Evolutionary conservation across 306 rosid species (phyloP).

Genomic region (Castanea mollissima): DNA sequence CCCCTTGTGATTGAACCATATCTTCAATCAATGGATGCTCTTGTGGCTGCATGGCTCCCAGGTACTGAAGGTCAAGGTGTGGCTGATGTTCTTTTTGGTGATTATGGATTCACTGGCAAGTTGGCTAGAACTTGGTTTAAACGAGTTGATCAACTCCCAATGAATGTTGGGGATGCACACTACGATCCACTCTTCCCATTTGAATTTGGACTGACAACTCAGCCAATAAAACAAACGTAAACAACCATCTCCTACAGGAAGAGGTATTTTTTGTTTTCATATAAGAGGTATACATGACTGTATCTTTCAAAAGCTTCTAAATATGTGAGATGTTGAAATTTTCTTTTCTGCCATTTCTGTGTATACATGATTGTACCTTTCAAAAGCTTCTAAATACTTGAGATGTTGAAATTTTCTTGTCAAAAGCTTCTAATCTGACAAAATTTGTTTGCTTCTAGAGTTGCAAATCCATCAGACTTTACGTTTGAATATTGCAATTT

Average conservation of each 20-base stretch:
- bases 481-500: too few species aligned
- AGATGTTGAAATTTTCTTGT: neutral
- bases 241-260: neutral
- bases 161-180: constrained; percentile 2
- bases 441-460: too few species aligned
- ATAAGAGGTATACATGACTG: neutral
- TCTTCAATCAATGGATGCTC: neutral
- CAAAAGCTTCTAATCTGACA: too few species aligned
- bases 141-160: constrained; percentile 9
- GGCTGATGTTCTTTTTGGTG: neutral
- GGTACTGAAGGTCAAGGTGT: constrained; percentile 5
- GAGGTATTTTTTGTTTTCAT: neutral
- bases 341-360: neutral
- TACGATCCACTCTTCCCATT: constrained; percentile 8
- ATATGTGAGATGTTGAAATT: neutral
- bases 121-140: constrained; percentile 2
- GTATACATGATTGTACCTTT: neutral
- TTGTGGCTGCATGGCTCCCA: constrained; percentile 9
- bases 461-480: too few species aligned
- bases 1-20: neutral
- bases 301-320: neutral
- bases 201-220: neutral
- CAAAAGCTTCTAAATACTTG: neutral
- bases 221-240: neutral
- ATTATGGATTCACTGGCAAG: neutral